phyloP scores from a whole-genome alignment of 2,329 filamentous ascomycete genomes.

The Colletotrichum sp. region DNA sequence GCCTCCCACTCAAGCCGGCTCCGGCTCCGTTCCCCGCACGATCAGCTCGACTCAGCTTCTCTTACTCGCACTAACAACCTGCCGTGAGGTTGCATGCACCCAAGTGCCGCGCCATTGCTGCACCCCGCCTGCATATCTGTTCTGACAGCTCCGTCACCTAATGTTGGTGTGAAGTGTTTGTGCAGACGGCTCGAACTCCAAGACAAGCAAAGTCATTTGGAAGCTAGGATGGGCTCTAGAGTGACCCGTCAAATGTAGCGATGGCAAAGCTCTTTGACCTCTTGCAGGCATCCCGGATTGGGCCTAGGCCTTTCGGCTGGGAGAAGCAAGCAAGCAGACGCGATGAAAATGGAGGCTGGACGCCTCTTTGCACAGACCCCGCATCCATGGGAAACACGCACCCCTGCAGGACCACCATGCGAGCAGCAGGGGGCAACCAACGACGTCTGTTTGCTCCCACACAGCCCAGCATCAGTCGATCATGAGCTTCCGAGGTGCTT shows the following conservation, averaged over 20 bases:
- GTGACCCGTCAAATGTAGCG: background rate
- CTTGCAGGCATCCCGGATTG: background rate
- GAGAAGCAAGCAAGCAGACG: background rate
- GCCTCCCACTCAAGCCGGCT: background rate
- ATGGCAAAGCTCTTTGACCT: background rate
- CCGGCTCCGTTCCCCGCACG: background rate
- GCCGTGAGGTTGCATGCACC: background rate
- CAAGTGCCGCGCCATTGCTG: conserved; percentile 2
- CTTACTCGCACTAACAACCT: background rate
- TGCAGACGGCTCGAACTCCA: background rate
- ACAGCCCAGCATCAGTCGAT: conserved; percentile 5
- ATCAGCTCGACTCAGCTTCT: background rate
- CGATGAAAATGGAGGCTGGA: background rate
- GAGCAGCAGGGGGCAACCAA: conserved; percentile 10
- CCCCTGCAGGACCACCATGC: conserved; percentile 15
- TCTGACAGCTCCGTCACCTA: background rate
- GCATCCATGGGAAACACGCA: conserved; percentile 6
- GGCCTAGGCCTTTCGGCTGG: background rate
- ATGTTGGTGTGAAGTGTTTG: background rate
- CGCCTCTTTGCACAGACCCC: conserved; percentile 15
- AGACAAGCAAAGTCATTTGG: background rate
- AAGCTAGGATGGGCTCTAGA: background rate
- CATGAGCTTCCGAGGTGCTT: conserved; percentile 22
- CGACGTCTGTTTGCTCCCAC: background rate
- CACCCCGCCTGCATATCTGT: background rate